Base-by-base conservation (phyloP, 768 basidiomycete species). In the Pleurotus pulmonarius region DNA sequence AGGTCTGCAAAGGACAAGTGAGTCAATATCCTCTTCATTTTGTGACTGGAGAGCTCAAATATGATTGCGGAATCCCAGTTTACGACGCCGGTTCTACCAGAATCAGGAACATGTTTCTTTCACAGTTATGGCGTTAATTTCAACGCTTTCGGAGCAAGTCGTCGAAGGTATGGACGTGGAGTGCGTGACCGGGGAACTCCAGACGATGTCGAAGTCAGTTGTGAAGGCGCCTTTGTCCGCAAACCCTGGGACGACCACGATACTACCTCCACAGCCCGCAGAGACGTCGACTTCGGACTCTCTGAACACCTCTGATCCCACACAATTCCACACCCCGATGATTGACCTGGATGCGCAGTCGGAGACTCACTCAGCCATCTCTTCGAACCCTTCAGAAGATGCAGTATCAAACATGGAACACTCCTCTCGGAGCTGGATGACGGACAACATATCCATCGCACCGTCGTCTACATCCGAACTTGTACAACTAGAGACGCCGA, bases 61-160 rank as follows among this genome's bases (percentile, higher is more conserved):
- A 49, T 25, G 9, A 49, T 46, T 11, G 22, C 5, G n/a, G 13
- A 24, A 24, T 26, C 4, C 11, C n/a, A 94, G 92, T 61, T 71
- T 94, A 24, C 79, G 83, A 51, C 75, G 83, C 46, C 77, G 93
- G 37, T 95, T 92, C 67, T 75, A 79, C 34, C 84, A 89, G 59
- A 91, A 86, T 22, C 86, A 89, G 61, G 83, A 90, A 57, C 87
- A 94, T 64, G 77, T 83, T 20, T 83, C 87, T 5, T 95, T 84
- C 65, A 92, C 88, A 0, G 72, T 85, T 56, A 83, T 85, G 72
- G 81, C 83, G 4, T n/a, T 59, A 46, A 61, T 61, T 59, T 85
- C 80, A 5, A 82, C 78, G 5, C 75, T 86, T 44, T 76, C 75
- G 29, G 67, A 74, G 12, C 78, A 80, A 57, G 72, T 88, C 5